These are phyloP conservation scores for Phylloporus arenicola DNA, from an alignment of 768 basidiomycete genomes.

Conservation along the genomic window DNA sequence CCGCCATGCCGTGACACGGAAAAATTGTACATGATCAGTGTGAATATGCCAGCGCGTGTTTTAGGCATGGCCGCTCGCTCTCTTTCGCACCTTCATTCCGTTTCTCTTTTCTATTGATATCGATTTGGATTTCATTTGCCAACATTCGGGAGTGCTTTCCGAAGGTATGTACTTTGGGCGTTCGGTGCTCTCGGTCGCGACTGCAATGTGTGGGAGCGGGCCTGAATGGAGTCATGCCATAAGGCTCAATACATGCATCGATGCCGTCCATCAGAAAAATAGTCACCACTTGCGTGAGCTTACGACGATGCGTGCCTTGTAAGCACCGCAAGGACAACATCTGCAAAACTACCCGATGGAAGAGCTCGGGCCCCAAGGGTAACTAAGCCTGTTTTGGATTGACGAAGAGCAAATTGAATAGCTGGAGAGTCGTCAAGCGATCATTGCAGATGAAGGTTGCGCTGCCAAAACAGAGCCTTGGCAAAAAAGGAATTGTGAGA, in stretches of 20 bases:
- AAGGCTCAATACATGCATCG: neutral
- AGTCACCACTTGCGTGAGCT: neutral
- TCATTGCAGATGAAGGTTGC: too few relatives aligned
- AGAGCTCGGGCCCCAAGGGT: too few relatives aligned
- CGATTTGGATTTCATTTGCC: neutral
- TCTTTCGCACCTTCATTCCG: constrained; percentile 17
- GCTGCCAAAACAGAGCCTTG: neutral
- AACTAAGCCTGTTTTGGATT: too few relatives aligned
- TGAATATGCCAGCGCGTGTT: constrained; percentile 19
- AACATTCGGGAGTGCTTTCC: neutral
- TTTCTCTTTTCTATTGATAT: neutral
- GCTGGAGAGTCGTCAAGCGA: too few relatives aligned
- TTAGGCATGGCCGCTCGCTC: constrained; percentile 21
- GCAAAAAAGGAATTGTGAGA: neutral
- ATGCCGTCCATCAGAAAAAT: constrained; percentile 15
- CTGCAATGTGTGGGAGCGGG: constrained; percentile 17
- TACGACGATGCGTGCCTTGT: constrained; percentile 13
- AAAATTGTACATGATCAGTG: constrained; percentile 4
- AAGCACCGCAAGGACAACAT: constrained; percentile 30
- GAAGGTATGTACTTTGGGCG: neutral
- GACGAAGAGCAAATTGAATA: too few relatives aligned
- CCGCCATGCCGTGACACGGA: constrained; percentile 15
- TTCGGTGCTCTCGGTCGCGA: constrained; percentile 5
- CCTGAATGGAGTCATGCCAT: neutral
- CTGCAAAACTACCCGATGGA: too few relatives aligned